Percentiles rank a stretch among this genome's conserved stretches.
These are phyloP conservation scores for Exophiala oligosperma DNA, from an alignment of 2,329 filamentous ascomycete genomes.

Conservation along the genomic window DNA sequence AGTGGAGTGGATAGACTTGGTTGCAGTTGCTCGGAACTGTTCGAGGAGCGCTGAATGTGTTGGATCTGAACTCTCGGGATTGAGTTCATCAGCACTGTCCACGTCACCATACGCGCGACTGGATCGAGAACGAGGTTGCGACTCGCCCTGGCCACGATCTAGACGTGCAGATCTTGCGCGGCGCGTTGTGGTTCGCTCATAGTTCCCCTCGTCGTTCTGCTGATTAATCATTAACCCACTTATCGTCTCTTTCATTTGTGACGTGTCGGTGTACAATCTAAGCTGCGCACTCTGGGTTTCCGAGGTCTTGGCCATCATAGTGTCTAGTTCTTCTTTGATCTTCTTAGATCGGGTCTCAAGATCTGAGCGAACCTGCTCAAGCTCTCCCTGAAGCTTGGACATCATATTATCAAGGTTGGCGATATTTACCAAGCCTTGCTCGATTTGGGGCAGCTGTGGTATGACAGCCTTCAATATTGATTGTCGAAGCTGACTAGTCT, in stretches of 20 bases:
- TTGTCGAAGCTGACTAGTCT: conserved; percentile 7
- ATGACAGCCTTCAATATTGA: conserved; percentile 8
- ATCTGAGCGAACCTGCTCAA: neutral
- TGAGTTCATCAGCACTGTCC: neutral
- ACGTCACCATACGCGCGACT: neutral
- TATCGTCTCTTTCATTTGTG: neutral
- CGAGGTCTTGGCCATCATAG: neutral
- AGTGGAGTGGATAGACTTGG: neutral
- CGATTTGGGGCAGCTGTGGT: conserved; percentile 15
- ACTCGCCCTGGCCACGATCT: neutral
- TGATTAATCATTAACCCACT: neutral
- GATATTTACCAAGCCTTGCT: conserved; percentile 1
- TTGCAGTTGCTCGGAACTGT: neutral
- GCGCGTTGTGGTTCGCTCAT: neutral
- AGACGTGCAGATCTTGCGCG: neutral
- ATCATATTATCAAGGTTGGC: neutral
- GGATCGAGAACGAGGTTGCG: neutral
- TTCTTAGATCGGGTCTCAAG: neutral
- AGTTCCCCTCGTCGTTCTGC: neutral
- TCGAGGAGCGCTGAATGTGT: neutral
- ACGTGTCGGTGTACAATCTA: neutral
- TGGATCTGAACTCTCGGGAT: neutral
- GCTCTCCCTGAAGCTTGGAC: neutral
- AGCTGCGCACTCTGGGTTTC: neutral
- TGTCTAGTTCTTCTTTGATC: neutral